Evolutionary conservation across 2,329 filamentous ascomycete genomes (phyloP).

Genomic region (Pleoardoris graminearum): DNA sequence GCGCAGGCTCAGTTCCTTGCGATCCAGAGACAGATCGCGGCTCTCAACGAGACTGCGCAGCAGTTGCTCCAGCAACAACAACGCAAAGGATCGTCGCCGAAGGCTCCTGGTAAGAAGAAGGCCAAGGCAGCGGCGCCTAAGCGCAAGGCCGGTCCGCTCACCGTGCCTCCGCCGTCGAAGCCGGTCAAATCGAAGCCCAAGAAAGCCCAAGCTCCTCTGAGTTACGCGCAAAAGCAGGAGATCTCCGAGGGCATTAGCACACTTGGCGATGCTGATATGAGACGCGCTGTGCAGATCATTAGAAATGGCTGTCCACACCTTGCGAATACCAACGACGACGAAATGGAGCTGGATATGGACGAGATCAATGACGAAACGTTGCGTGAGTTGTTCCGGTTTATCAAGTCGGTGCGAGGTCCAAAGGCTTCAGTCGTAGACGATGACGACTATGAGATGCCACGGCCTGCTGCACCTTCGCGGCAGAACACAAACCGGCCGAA

Average conservation of each 20-base stretch:
- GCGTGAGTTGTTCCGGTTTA: slow-evolving; percentile 59
- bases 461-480: slow-evolving; percentile 33
- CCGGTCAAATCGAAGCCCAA: slow-evolving; percentile 52
- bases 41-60: slow-evolving; percentile 67
- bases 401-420: slow-evolving; percentile 49
- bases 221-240: slow-evolving; percentile 82
- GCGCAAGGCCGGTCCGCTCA: slow-evolving; percentile 33
- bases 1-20: slow-evolving; percentile 51
- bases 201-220: slow-evolving; percentile 68
- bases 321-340: slow-evolving; percentile 57
- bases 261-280: slow-evolving; percentile 76
- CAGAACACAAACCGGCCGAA: slow-evolving; percentile 59
- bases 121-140: slow-evolving; percentile 33
- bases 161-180: slow-evolving; percentile 35
- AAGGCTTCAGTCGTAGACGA: slow-evolving; percentile 44
- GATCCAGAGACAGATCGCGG: slow-evolving; percentile 69
- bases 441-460: slow-evolving; percentile 55
- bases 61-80: slow-evolving; percentile 46
- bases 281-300: slow-evolving; percentile 84
- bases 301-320: slow-evolving; percentile 78
- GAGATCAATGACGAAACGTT: slow-evolving; percentile 59
- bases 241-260: slow-evolving; percentile 85
- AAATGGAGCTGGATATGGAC: slow-evolving; percentile 69
- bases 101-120: slow-evolving; percentile 53
- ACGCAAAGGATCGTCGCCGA: slow-evolving; percentile 60